phyloP scores from a whole-genome alignment of 2,329 filamentous ascomycete genomes.

The Ascochyta pisi region DNA sequence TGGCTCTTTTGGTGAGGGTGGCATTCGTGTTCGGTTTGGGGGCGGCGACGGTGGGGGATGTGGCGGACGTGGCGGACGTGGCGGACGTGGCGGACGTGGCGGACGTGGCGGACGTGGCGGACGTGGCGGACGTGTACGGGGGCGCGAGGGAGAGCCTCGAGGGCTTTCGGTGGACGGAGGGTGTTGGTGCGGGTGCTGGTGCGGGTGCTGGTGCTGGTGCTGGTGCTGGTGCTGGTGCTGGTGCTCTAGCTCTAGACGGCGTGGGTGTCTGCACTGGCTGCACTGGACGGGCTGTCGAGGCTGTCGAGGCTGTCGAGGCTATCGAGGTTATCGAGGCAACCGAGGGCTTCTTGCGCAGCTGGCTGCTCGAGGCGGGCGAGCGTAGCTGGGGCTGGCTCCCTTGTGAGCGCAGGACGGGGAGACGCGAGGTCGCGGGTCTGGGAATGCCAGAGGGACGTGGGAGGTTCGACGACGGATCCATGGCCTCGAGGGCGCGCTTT shows the following conservation, averaged over 20 bases:
- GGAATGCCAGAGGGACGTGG: constrained; percentile 53
- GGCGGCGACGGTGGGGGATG: constrained; percentile 17
- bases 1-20: constrained; percentile 10
- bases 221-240: not conserved
- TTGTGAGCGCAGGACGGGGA: constrained; percentile 57
- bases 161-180: constrained; percentile 41
- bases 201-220: not conserved
- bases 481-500: constrained; percentile 25
- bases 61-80: too few relatives aligned
- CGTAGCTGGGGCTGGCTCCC: constrained; percentile 51
- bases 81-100: too few relatives aligned
- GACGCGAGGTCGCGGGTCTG: constrained; percentile 56
- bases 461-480: constrained; percentile 43
- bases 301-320: constrained; percentile 25
- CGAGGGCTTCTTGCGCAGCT: constrained; percentile 45
- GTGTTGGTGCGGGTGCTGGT: constrained; percentile 13
- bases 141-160: constrained; percentile 39
- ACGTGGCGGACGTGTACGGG: constrained; percentile 31
- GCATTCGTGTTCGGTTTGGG: constrained; percentile 20
- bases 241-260: not conserved
- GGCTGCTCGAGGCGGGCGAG: constrained; percentile 54
- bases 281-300: constrained; percentile 25
- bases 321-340: constrained; percentile 31
- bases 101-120: constrained; percentile 23
- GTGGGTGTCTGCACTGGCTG: not conserved